Base-by-base conservation (phyloP, 441 rosid species). In the Croton setiger region DNA sequence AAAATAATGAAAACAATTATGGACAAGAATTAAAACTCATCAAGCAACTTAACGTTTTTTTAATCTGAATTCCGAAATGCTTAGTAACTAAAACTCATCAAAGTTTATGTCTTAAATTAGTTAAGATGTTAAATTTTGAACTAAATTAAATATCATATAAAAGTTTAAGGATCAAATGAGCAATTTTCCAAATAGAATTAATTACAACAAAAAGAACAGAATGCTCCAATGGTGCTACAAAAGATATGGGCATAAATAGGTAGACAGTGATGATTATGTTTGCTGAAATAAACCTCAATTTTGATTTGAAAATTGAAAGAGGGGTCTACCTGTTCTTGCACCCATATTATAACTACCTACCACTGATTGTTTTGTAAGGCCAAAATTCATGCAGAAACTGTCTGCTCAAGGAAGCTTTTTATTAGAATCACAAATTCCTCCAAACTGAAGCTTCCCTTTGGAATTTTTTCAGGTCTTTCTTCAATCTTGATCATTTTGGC, bases 201-300 rank as follows among this genome's bases (percentile, higher is more conserved):
- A 27, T 31, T 67, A 64, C 21, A 67, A 37, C 41, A 37, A 37
- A 27, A 27, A 27, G 31, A 27, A 27, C 31, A 27, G 31, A 0
- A 27, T 27, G 31, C 31, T 27, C 31, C 31, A 27, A 74, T 74
- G 52, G 60, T 75, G 83, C 68, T 58, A 6, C 57, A 44, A 59
- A 56, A 56, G 45, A 61, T 3, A 51, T 75, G 54, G 72, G 68
- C 72, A 72, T 37, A 47, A 55, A 60, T 55, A 4, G 27, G 57
- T 48, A 39, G 7, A 36, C 15, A 20, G 57, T 36, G 36, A 83
- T 79, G 76, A 79, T 75, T 73, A 44, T 74, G 81, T 65, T 63
- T 52, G 8, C 43, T 56, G 65, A 64, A 17, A 60, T 74, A 7
- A 43, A 23, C 8, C 51, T 60, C 7, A 41, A 67, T 20, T 59